Base-by-base conservation (phyloP, 2,329 filamentous ascomycete genomes). In the Didymella arachidicola region DNA sequence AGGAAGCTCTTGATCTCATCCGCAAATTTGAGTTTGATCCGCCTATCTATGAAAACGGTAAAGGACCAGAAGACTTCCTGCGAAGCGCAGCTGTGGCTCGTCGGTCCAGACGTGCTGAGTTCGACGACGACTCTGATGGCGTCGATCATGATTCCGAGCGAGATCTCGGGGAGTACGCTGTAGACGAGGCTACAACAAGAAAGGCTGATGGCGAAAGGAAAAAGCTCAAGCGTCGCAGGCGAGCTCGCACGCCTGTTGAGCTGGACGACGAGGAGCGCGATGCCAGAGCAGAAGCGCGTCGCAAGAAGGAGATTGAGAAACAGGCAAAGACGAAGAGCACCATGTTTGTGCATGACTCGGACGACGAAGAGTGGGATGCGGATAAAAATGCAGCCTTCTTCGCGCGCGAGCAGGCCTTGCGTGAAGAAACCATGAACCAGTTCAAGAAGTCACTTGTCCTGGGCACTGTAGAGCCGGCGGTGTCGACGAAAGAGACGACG, bases 321-420 rank as follows among this genome's bases (percentile, higher is more conserved):
- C 84, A 87, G 47, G 82, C 82, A 30, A 90, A 89, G 72, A 90
- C 95, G 79, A 98, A 97, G 81, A 96, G 91, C 69, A 88, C 89
- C 25, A 78, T 94, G 38, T 94, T 88, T 69, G 90, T 99, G 49
- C 86, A 89, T 57, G 88, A 89, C 36, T 92, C 90, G 65, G 95
- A 98, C 72, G 95, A 98, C 52, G 93, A 97, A 66, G 93, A 96
- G 64, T 89, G 85, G 62, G 92, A 97, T 70, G 87, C 85, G 32
- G 92, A 93, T 45, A 85, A 86, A 56, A 86, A 91, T 77, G 81
- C 74, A 22, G 87, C 85, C 19, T 97, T 97, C 78, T 97, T 94
- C 77, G 87, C 84, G 2, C 83, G 86, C 16, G 93, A 97, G 77
- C 87, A 89, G 74, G 79, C 84, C 63, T 82, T 89, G 59, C 82